A percentile compares a stretch with the other conserved stretches of the same genome.
Evolutionary conservation across 371 early-diverging fungal genomes (phyloP).

Genomic region (Batkoa obscura): DNA sequence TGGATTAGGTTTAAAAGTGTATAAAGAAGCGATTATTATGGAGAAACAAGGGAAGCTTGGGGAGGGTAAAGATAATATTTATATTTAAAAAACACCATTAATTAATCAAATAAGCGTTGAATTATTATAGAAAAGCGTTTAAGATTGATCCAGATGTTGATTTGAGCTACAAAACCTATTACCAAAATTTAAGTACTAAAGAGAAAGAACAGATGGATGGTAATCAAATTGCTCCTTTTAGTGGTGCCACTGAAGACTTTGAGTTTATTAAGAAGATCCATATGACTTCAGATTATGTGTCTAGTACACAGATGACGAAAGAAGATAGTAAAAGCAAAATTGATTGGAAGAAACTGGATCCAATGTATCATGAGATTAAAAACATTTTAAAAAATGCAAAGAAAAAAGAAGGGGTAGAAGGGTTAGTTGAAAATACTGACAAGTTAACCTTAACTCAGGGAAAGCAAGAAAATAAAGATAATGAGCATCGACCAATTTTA

Average conservation of each 20-base stretch:
- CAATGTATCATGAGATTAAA: neutral
- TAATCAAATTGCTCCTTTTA: neutral
- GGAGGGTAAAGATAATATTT: constrained; percentile 16
- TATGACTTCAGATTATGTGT: constrained; percentile 5
- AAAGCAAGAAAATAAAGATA: neutral
- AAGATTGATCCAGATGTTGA: constrained; percentile 25
- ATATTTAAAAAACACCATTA: neutral
- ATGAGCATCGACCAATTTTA: neutral
- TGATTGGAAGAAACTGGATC: neutral
- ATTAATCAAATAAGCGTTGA: constrained; percentile 20
- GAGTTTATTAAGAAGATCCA: constrained; percentile 2
- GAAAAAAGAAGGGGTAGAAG: neutral
- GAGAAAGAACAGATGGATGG: neutral
- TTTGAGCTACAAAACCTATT: constrained; percentile 18
- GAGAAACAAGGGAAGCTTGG: constrained; percentile 27
- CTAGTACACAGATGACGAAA: too few relatives aligned
- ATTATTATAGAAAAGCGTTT: constrained; percentile 26
- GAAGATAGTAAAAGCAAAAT: neutral
- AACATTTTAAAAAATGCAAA: neutral
- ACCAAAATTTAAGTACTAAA: constrained; percentile 10
- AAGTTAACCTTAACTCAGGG: too few relatives aligned
- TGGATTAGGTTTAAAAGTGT: constrained; percentile 20
- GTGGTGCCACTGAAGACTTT: constrained; percentile 4
- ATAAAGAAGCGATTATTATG: constrained; percentile 20
- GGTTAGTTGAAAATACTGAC: neutral